Percentiles rank a stretch among this genome's conserved stretches.
phyloP scores from a whole-genome alignment of 2,329 filamentous ascomycete species.

The Chalara sp. region DNA sequence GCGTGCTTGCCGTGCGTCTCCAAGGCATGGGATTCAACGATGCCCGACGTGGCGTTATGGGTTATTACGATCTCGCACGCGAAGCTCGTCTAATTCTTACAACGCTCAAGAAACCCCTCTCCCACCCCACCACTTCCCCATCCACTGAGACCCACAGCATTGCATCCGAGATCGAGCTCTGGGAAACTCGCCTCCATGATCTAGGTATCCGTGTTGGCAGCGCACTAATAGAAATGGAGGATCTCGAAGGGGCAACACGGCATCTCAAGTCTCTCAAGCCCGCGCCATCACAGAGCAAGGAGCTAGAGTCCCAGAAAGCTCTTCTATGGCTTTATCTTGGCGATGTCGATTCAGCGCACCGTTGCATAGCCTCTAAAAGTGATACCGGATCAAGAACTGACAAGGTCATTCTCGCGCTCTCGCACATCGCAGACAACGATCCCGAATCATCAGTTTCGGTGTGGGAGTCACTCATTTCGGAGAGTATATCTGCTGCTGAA shows the following conservation, averaged over 20 bases:
- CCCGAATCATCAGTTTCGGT: conserved; percentile 56
- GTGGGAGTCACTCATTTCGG: conserved; percentile 49
- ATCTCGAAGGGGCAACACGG: conserved; percentile 69
- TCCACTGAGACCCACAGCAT: background rate
- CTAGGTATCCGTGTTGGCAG: conserved; percentile 62
- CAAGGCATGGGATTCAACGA: conserved; percentile 85
- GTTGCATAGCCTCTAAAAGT: conserved; percentile 35
- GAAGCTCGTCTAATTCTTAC: conserved; percentile 62
- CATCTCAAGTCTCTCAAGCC: conserved; percentile 57
- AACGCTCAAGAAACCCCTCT: conserved; percentile 32
- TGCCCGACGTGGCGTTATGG: conserved; percentile 75
- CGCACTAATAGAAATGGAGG: conserved; percentile 78
- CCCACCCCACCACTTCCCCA: no score
- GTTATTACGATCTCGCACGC: conserved; percentile 79
- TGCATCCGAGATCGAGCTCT: conserved; percentile 46
- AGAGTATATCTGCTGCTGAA: conserved; percentile 8
- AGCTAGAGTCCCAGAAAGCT: conserved; percentile 43
- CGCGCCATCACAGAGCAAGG: conserved; percentile 22
- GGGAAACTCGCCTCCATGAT: conserved; percentile 67
- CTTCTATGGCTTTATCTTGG: conserved; percentile 75
- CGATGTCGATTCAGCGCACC: conserved; percentile 61
- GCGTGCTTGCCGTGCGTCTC: conserved; percentile 74
- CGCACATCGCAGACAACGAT: conserved; percentile 71
- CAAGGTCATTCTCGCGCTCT: conserved; percentile 57
- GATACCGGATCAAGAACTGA: conserved; percentile 17